These are phyloP conservation scores for Trichosporon coremiiforme DNA, from an alignment of 1,284 basidiomycete species.

Conservation along the genomic window DNA sequence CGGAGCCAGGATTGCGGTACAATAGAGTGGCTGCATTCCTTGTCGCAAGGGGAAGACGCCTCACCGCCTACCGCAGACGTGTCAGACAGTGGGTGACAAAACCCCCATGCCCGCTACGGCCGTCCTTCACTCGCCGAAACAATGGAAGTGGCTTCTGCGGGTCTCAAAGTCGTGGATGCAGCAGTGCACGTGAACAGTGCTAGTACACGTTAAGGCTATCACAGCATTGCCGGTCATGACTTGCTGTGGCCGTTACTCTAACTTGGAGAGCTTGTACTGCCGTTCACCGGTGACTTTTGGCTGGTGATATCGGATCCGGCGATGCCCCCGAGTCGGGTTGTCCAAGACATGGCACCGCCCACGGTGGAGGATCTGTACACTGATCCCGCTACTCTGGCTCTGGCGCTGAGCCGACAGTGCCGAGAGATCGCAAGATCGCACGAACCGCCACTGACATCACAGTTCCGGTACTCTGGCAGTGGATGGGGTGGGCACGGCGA, in stretches of 20 bases:
- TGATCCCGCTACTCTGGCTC: neutral
- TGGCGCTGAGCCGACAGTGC: neutral
- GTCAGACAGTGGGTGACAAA: neutral
- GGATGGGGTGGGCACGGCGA: slow-evolving; percentile 49
- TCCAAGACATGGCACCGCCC: no score
- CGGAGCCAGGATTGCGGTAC: neutral
- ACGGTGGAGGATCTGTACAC: no score
- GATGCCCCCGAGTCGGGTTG: no score
- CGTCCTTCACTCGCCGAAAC: neutral
- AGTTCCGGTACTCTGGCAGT: slow-evolving; percentile 43
- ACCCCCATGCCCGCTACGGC: neutral
- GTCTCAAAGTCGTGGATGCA: neutral
- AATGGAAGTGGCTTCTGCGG: neutral
- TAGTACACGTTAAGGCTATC: neutral
- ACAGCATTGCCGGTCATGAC: neutral
- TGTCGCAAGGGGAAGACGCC: neutral
- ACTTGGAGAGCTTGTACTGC: neutral
- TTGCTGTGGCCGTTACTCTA: neutral
- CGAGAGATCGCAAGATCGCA: neutral
- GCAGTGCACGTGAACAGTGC: neutral
- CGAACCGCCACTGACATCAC: slow-evolving; percentile 6
- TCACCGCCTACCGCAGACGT: no score
- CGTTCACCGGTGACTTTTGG: neutral
- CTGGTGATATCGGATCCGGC: neutral
- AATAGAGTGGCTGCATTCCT: neutral